These are phyloP conservation scores for Xylaria sp. DNA, from an alignment of 2,329 filamentous ascomycete species.

Conservation along the genomic window DNA sequence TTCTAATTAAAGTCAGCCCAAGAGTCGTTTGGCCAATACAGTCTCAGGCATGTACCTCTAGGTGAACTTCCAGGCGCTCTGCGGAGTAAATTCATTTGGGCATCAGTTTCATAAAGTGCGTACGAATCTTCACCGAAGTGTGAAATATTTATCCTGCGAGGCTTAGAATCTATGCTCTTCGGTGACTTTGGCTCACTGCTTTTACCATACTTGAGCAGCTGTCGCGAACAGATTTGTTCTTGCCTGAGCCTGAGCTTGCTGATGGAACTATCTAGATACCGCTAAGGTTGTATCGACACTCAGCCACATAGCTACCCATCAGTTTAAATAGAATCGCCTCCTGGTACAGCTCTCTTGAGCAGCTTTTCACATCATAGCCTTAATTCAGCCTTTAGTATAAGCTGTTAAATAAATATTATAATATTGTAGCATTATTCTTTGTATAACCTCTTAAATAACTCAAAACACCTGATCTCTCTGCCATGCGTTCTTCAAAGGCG, in stretches of 20 bases:
- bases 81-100: not conserved
- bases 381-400: not conserved
- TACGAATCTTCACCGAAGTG: too few relatives aligned
- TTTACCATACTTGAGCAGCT: constrained; percentile 6
- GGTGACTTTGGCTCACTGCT: not conserved
- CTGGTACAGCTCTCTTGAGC: not conserved
- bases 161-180: constrained; percentile 5
- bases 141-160: constrained; percentile 11
- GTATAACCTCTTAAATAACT: not conserved
- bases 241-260: constrained; percentile 6
- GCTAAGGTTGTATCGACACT: constrained; percentile 12
- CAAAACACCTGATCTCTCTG: not conserved
- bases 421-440: not conserved
- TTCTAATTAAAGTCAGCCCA: too few relatives aligned
- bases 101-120: too few relatives aligned
- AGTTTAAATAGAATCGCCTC: constrained; percentile 7
- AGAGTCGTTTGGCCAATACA: too few relatives aligned
- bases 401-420: not conserved
- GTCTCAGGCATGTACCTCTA: too few relatives aligned
- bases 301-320: constrained; percentile 7
- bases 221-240: constrained; percentile 8
- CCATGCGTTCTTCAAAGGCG: too few relatives aligned
- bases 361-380: not conserved
- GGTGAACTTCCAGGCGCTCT: too few relatives aligned
- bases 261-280: constrained; percentile 10